A percentile compares a stretch with the other conserved stretches of the same genome.
phyloP scores from a whole-genome alignment of 345 rosid genomes.

The Salix viminalis region DNA sequence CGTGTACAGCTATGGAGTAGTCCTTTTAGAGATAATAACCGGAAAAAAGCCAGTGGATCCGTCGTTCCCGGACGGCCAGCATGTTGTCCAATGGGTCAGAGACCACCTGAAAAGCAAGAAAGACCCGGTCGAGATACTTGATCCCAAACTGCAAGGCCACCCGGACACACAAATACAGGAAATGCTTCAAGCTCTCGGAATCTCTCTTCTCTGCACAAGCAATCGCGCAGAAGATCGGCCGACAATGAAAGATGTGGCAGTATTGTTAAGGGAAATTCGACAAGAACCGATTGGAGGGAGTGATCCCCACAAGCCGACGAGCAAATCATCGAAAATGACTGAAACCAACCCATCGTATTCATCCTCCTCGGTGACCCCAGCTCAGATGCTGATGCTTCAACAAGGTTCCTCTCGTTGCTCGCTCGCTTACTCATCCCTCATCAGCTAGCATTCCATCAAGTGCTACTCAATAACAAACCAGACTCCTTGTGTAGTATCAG shows the following conservation, averaged over 20 bases:
- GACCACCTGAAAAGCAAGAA: conserved; percentile 61
- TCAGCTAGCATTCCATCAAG: conserved; percentile 25
- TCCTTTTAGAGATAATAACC: conserved; percentile 68
- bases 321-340: conserved; percentile 15
- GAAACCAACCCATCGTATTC: conserved; percentile 29
- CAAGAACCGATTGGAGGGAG: conserved; percentile 33
- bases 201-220: conserved; percentile 73
- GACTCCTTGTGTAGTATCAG: neutral
- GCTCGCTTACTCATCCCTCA: conserved; percentile 45
- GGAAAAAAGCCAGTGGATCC: conserved; percentile 78
- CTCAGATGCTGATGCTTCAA: conserved; percentile 37
- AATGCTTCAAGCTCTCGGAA: conserved; percentile 82
- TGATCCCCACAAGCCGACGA: conserved; percentile 39
- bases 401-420: conserved; percentile 40
- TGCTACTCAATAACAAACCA: conserved; percentile 12
- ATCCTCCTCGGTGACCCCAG: conserved; percentile 44
- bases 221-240: conserved; percentile 74
- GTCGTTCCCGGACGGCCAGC: conserved; percentile 61
- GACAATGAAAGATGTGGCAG: conserved; percentile 88
- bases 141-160: conserved; percentile 59
- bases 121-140: conserved; percentile 65
- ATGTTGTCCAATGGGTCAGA: conserved; percentile 76
- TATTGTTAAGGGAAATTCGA: conserved; percentile 57
- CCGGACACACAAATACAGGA: conserved; percentile 67
- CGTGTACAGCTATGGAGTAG: conserved; percentile 80